Evolutionary conservation across 768 basidiomycete genomes (phyloP).

Genomic region (Lactifluus piperatus): DNA sequence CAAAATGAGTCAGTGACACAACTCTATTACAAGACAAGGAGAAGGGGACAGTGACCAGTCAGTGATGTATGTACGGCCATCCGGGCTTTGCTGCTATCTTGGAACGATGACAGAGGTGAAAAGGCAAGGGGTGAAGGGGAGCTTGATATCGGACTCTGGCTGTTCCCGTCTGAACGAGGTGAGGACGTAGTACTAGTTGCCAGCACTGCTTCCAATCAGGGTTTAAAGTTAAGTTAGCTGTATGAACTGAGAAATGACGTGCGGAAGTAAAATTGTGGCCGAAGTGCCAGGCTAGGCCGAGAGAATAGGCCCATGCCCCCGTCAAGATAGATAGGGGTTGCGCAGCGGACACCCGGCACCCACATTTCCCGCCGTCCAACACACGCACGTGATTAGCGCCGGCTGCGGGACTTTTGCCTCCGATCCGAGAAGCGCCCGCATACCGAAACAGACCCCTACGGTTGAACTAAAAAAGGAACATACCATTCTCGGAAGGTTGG

Average conservation of each 20-base stretch:
- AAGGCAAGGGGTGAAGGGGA: constrained; percentile 9
- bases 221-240: constrained; percentile 16
- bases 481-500: constrained; percentile 7
- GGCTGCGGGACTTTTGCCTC: constrained; percentile 1
- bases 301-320: too few species aligned
- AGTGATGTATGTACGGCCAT: neutral
- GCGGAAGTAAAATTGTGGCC: constrained; percentile 6
- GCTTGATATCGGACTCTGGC: constrained; percentile 10
- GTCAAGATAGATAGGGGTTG: constrained; percentile 12
- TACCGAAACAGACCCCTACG: constrained; percentile 3
- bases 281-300: too few species aligned
- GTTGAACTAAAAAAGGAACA: constrained; percentile 3
- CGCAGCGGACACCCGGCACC: neutral
- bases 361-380: neutral
- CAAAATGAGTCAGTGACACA: constrained; percentile 11
- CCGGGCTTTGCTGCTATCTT: neutral
- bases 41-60: constrained; percentile 15
- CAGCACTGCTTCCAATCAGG: constrained; percentile 17
- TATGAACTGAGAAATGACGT: constrained; percentile 9
- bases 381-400: constrained; percentile 15
- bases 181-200: neutral
- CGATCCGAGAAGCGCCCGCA: constrained; percentile 7
- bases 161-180: neutral
- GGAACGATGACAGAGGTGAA: constrained; percentile 9
- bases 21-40: neutral